phyloP scores from a whole-genome alignment of 352 stramenopile genomes.

The Pythium pyrilobum region DNA sequence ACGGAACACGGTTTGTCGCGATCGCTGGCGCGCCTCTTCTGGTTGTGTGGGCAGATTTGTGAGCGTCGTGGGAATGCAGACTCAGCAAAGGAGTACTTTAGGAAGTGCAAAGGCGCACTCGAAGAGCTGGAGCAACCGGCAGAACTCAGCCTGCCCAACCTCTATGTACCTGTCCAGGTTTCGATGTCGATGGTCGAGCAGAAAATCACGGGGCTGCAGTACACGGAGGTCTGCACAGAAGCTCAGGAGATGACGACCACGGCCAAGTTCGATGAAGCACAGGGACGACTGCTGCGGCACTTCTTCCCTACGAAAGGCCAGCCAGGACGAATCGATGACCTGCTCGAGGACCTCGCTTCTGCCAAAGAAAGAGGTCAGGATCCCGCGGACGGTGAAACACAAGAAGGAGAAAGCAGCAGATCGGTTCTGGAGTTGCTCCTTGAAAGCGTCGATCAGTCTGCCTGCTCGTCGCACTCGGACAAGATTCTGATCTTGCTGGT shows the following conservation, averaged over 20 bases:
- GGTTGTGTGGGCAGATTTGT: conserved; percentile 46
- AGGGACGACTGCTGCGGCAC: conserved; percentile 34
- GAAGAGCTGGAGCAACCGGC: background rate
- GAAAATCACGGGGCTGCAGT: conserved; percentile 47
- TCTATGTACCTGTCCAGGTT: conserved; percentile 32
- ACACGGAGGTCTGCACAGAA: conserved; percentile 52
- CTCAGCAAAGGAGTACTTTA: conserved; percentile 48
- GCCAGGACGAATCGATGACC: conserved; percentile 35
- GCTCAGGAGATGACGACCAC: conserved; percentile 32
- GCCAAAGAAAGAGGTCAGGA: background rate
- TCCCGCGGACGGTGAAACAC: background rate
- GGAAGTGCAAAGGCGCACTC: conserved; percentile 37
- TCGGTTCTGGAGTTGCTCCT: conserved; percentile 7
- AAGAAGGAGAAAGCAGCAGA: background rate
- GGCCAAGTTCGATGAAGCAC: conserved; percentile 33
- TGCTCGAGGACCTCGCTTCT: conserved; percentile 45
- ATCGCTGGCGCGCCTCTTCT: conserved; percentile 43
- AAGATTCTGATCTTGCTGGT: conserved; percentile 15
- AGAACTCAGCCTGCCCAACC: conserved; percentile 37
- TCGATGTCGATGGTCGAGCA: conserved; percentile 32
- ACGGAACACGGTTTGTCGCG: background rate
- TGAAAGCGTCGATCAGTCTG: conserved; percentile 6
- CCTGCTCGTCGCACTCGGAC: background rate
- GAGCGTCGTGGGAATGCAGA: conserved; percentile 36
- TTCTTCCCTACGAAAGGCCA: conserved; percentile 49